These are phyloP conservation scores for Chlorella sp. DNA, from an alignment of 139 green algal genomes.

Conservation along the genomic window DNA sequence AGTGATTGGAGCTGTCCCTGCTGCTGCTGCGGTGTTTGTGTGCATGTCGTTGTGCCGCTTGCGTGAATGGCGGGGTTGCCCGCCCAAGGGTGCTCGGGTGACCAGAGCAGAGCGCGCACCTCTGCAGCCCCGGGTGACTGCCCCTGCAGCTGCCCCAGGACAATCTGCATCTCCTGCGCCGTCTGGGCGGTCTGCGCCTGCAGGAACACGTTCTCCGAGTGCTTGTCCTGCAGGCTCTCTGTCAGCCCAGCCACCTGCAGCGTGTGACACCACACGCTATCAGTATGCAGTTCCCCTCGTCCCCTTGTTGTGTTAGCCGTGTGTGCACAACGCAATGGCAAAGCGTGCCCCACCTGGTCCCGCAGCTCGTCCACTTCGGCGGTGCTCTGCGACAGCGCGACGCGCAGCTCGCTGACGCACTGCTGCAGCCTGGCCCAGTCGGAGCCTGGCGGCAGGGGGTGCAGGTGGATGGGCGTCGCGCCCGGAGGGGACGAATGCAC, in stretches of 20 bases:
- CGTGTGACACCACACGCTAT: background rate
- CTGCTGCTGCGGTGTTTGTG: background rate
- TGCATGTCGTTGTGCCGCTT: background rate
- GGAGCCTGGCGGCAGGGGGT: background rate
- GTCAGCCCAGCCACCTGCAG: background rate
- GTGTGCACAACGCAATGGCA: background rate
- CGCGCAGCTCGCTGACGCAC: background rate
- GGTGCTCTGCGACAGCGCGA: background rate
- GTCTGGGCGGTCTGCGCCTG: background rate
- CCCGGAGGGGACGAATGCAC: too few species aligned
- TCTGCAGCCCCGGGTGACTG: background rate
- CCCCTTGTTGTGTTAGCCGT: too few species aligned
- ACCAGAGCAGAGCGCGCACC: background rate
- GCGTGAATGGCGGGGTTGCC: background rate
- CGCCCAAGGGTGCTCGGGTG: background rate
- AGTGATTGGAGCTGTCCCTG: background rate
- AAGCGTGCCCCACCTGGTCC: background rate
- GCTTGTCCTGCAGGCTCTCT: background rate
- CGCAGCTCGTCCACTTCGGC: background rate
- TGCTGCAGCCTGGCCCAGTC: background rate
- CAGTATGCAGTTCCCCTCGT: too few species aligned
- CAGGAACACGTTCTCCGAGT: background rate
- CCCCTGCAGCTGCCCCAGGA: background rate
- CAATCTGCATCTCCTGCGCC: background rate
- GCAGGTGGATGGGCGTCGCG: too few species aligned